Percentiles rank a stretch among this genome's conserved stretches.
Conservation (phyloP, 768 basidiomycete genomes). For the Postia placenta region DNA sequence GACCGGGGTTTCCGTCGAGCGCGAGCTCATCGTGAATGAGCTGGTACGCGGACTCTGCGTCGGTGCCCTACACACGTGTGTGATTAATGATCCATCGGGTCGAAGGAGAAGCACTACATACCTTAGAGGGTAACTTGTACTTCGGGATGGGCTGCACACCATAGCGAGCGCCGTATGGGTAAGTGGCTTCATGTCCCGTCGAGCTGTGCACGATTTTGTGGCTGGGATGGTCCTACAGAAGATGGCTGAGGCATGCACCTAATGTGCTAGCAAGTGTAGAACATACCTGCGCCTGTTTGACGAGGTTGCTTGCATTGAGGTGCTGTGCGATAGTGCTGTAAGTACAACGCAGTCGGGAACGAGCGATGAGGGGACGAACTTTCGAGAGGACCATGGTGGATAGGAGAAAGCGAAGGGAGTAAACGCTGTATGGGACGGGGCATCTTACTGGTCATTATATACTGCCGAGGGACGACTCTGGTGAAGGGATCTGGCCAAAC, state of each 20-base stretch:
- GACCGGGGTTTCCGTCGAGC: constrained; percentile 48
- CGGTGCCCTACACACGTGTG: constrained; percentile 38
- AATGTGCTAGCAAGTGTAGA: constrained; percentile 1
- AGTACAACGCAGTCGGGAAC: neutral
- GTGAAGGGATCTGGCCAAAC: neutral
- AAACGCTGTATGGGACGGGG: too few species aligned
- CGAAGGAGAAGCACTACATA: constrained; percentile 11
- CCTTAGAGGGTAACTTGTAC: constrained; percentile 55
- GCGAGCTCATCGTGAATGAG: constrained; percentile 60
- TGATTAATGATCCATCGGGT: too few species aligned
- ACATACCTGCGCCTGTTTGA: constrained; percentile 49
- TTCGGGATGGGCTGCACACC: constrained; percentile 66
- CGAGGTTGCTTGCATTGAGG: constrained; percentile 60
- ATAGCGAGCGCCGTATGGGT: constrained; percentile 59
- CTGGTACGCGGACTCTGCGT: constrained; percentile 46
- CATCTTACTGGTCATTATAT: too few species aligned
- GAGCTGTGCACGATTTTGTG: constrained; percentile 31
- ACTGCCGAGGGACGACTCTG: neutral
- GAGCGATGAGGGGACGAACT: constrained; percentile 23
- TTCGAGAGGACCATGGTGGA: constrained; percentile 55
- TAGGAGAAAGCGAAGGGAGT: neutral
- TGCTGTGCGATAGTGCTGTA: constrained; percentile 34
- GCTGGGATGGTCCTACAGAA: constrained; percentile 16
- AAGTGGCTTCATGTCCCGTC: constrained; percentile 26
- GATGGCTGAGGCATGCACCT: constrained; percentile 1